Evolutionary conservation across 2,329 filamentous ascomycete species (phyloP).

Genomic region (Neonectria faginata): DNA sequence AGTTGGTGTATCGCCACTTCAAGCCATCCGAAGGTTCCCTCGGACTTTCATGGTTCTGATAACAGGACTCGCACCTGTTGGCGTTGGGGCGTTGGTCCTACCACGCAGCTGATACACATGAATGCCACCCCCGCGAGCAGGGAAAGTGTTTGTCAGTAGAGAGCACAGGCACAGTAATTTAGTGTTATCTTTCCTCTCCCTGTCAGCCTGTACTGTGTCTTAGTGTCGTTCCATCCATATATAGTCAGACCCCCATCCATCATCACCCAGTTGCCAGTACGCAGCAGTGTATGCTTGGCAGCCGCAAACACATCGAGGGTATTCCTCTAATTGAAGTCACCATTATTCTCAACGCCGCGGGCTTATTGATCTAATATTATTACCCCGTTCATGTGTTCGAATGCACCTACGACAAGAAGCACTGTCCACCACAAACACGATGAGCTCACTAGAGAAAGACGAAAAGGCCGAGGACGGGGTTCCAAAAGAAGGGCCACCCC

Average conservation of each 20-base stretch:
- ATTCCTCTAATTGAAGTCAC: background rate
- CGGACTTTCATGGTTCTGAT: background rate
- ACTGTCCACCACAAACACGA: background rate
- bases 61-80: background rate
- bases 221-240: conserved; percentile 7
- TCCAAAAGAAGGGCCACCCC: conserved; percentile 22
- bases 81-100: background rate
- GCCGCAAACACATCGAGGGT: background rate
- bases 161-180: conserved; percentile 6
- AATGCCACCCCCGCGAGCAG: conserved; percentile 11
- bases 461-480: conserved; percentile 24
- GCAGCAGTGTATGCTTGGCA: background rate
- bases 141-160: conserved; percentile 11
- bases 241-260: conserved; percentile 3
- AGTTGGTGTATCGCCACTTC: background rate
- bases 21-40: background rate
- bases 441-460: conserved; percentile 1
- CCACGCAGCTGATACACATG: background rate
- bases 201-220: background rate
- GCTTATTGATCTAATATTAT: background rate
- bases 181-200: conserved; percentile 15
- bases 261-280: background rate
- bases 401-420: background rate
- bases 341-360: background rate
- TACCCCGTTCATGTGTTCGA: background rate